Conservation (phyloP, 116 monocot species). For the Phalaenopsis hybrid region DNA sequence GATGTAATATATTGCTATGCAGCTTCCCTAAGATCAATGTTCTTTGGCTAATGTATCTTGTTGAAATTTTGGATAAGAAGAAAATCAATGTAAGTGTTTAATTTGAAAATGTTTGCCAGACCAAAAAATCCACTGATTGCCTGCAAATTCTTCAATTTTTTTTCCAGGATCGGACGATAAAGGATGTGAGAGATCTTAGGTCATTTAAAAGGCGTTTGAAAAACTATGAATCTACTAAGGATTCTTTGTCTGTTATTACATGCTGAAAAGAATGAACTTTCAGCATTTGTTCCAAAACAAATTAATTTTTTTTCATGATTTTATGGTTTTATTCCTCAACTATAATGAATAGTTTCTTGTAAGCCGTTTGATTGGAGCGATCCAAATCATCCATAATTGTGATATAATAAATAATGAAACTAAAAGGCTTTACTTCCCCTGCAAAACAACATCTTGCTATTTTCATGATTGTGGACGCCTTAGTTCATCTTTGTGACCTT, state of each 20-base stretch:
- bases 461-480: too few relatives aligned
- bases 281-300: too few relatives aligned
- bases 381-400: too few relatives aligned
- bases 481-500: too few relatives aligned
- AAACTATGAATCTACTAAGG: conserved; percentile 57
- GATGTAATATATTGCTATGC: conserved; percentile 17
- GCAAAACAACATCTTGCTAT: too few relatives aligned
- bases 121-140: neutral
- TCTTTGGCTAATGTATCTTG: conserved; percentile 84
- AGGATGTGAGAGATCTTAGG: conserved; percentile 70
- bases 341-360: too few relatives aligned
- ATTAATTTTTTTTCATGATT: too few relatives aligned
- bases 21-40: conserved; percentile 95
- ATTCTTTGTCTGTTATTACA: conserved; percentile 43
- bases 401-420: too few relatives aligned
- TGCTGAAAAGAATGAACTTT: too few relatives aligned
- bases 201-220: conserved; percentile 70
- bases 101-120: neutral
- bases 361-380: too few relatives aligned
- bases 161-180: conserved; percentile 47
- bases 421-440: too few relatives aligned
- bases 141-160: conserved; percentile 2
- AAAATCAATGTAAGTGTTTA: conserved; percentile 74
- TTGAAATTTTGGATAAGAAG: conserved; percentile 68
- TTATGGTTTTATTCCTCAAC: too few relatives aligned